Conservation (phyloP, 1,139 yeast genomes). For the Torulaspora globosa region DNA sequence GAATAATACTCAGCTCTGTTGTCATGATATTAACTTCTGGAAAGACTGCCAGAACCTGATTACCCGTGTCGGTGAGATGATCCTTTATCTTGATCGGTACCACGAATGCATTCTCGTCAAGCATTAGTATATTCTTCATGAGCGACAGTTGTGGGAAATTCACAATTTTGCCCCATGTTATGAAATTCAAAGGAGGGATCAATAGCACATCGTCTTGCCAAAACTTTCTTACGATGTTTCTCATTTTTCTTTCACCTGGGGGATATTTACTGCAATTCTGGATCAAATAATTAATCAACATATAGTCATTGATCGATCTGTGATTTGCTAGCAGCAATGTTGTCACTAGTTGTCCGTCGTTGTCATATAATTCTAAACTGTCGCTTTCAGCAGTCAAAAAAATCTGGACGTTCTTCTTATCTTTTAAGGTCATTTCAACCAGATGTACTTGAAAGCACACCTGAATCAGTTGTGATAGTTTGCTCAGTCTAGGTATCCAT, state of each 20-base stretch:
- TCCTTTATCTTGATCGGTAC: conserved; percentile 14
- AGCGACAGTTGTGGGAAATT: conserved; percentile 28
- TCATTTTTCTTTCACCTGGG: conserved; percentile 5
- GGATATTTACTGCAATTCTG: conserved; percentile 11
- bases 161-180: conserved; percentile 32
- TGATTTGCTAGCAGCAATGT: conserved; percentile 33
- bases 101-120: conserved; percentile 31
- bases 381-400: conserved; percentile 28
- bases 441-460: conserved; percentile 22
- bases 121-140: conserved; percentile 23
- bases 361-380: conserved; percentile 16
- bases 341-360: conserved; percentile 17
- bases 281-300: conserved; percentile 26
- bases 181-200: conserved; percentile 21
- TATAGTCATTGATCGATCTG: conserved; percentile 34
- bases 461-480: conserved; percentile 16
- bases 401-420: conserved; percentile 24
- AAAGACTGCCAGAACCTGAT: conserved; percentile 43
- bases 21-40: conserved; percentile 73
- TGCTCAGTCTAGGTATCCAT: conserved; percentile 16
- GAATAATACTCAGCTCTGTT: conserved; percentile 44
- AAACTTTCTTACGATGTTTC: conserved; percentile 8
- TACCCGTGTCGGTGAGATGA: conserved; percentile 18
- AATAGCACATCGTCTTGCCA: conserved; percentile 11
- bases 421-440: conserved; percentile 21